A percentile compares a stretch with the other conserved stretches of the same genome.
phyloP scores from a whole-genome alignment of 345 rosid genomes.

The Brassica cretica region DNA sequence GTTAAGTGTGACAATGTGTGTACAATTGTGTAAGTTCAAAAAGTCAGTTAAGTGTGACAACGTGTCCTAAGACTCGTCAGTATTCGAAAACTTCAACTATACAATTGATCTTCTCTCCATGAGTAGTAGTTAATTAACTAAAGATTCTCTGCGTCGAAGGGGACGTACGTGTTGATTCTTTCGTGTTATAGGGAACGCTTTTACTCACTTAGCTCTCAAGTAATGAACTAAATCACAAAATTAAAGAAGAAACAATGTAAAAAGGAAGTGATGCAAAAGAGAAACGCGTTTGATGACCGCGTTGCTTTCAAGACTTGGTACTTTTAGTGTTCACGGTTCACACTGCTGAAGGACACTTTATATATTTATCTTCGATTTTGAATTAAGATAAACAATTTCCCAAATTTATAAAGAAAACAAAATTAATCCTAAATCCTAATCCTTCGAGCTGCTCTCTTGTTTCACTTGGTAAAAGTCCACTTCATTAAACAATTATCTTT shows the following conservation, averaged over 20 bases:
- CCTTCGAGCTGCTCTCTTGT: neutral
- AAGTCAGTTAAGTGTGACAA: too few species aligned
- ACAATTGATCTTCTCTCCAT: neutral
- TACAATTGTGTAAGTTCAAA: too few species aligned
- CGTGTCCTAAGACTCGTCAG: too few species aligned
- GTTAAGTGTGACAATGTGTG: too few species aligned
- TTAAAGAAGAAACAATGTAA: neutral
- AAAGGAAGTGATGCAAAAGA: neutral
- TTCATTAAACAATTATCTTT: neutral
- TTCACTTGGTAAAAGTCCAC: slow-evolving; percentile 5
- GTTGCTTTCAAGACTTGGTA: slow-evolving; percentile 5
- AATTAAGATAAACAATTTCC: neutral
- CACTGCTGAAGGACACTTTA: neutral
- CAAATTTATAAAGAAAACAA: neutral
- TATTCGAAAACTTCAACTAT: too few species aligned
- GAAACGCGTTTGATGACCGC: slow-evolving; percentile 32
- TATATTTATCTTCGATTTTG: neutral
- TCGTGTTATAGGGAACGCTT: neutral
- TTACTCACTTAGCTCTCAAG: slow-evolving; percentile 22
- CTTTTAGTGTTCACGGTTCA: slow-evolving; percentile 7
- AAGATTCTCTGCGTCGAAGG: neutral
- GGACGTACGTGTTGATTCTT: slow-evolving; percentile 30
- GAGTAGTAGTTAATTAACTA: neutral
- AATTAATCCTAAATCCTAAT: slow-evolving; percentile 2
- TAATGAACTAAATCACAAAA: slow-evolving; percentile 15